Base-by-base conservation (phyloP, 2,329 filamentous ascomycete species). In the Colletotrichum phormii region DNA sequence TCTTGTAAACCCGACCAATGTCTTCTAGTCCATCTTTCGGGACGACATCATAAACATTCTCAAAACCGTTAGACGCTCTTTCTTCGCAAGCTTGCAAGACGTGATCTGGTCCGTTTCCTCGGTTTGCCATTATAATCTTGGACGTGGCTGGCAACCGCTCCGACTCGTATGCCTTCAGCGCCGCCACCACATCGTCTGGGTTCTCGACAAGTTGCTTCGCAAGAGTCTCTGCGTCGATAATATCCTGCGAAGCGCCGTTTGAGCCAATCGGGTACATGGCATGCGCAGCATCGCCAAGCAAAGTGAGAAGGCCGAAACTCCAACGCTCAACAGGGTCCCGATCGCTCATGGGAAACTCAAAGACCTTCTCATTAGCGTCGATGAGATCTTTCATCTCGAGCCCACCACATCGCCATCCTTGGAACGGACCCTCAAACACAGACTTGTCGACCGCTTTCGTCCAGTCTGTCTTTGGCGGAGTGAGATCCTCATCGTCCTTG, bases 181-280 rank as follows among this genome's bases (percentile, higher is more conserved):
- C 68, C 8, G 33, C 37, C 29, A 58, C 57, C 1, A 67, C 58
- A 4, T 71, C 64, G 1, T 15, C 67, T 22, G 13, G 22, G 5
- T 8, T 66, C 62, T 55, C 62, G 8, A 31, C 31, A 13, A 71
- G 62, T 26, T 29, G 24, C n/a, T 46, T 61, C 13, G 55, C 62
- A 55, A 71, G 46, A 29, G 62, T 61, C 55, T 66, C 67, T 4
- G 67, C 67, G 11, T 71, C 62, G 7, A 71, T 71, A 15, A 71
- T 66, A n/a, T 53, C 62, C 26, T 71, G 67, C 7, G 62, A 71
- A 8, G 73, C 73, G n/a, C 74, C 74, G 60, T 76, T 75, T 8
- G 74, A 74, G 18, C 74, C 75, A 57, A 75, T 75, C 8, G 74
- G 75, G 26, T 75, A 76, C 37, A 70, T 75, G 18, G 75, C 72